Base-by-base conservation (phyloP, 2,329 filamentous ascomycete species). In the Graphilbum ipis-grandicollis region DNA sequence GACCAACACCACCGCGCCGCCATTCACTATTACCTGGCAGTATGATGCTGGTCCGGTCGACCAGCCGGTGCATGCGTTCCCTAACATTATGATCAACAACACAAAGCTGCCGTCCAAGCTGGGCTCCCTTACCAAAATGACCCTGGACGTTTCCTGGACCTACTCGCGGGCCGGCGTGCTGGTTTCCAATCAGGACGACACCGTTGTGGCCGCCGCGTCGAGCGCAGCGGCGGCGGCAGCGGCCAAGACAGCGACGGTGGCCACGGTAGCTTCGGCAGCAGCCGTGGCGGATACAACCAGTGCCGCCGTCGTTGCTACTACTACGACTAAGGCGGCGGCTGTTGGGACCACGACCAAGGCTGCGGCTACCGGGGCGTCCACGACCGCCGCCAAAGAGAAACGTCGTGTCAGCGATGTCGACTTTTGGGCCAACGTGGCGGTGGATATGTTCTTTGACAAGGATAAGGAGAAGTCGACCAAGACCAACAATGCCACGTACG, bases 381-480 rank as follows among this genome's bases (percentile, higher is more conserved):
- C 9, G 25, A 3, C 23, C 34, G 19, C 5, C 19, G n/a, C 28
- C 19, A 19, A 5, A 9, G 9, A 25, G 28, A 28, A 33, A 26
- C 25, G 35, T 15, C 10, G 18, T 14, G 13, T 32, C 12, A 22
- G 19, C 29, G 22, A 48, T 0, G 48, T 51, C 18, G 42, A 48
- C 2, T 51, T 67, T 41, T 64, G 65, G 44, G 53, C 64, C 49
- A 71, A 71, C 54, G 65, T 72, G 29, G 66, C 66, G 25, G 56
- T 72, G 41, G 68, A 71, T 54, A 67, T 71, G 59, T 72, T 71
- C 51, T 53, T 71, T 39, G 66, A 69, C 42, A 46, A 43, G n/a
- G 56, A 67, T 56, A 10, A 30, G 17, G 21, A n/a, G 5, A 9
- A 14, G 5, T 17, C 39, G 2, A 2, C 10, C 4, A 3, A 35